Base-by-base conservation (phyloP, 2,329 filamentous ascomycete species). In the Botryotinia convoluta region DNA sequence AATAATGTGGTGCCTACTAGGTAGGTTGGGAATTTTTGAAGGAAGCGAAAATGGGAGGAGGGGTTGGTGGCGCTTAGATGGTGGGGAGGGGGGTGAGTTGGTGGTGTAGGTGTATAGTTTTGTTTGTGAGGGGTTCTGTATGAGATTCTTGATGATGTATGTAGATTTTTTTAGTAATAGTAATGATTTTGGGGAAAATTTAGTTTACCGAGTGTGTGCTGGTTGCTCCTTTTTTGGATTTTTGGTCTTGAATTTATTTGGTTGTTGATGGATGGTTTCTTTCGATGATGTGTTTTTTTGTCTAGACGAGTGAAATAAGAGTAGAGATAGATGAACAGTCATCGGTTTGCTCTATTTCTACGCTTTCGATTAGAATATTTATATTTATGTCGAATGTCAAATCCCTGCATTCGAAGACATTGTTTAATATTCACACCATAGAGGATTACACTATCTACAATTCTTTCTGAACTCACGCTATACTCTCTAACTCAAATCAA, bases 191-290 rank as follows among this genome's bases (percentile, higher is more conserved):
- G 12, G 48, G 14, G 26, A n/a, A n/a, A 48, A 42, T 26, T 51
- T 14, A 6, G 0, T 57, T 57, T 57, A 32, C 51, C 51, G 51
- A 57, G n/a, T 51, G 14, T 57, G 51, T 57, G 16, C 3, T 4
- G 3, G 14, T 1, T 57, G 9, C 51, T n/a, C n/a, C 51, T 57
- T 57, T 57, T 48, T 57, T 18, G 2, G 26, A 16, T n/a, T 29
- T 29, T 8, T 2, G 14, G n/a, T 1, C 0, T 29, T 18, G n/a
- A 2, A 9, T 4, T 57, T 9, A 18, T 32, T 18, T 9, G 7
- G n/a, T 29, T 29, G 14, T 32, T 57, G n/a, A 57, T 29, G 14
- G 2, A 45, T 20, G 7, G 44, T 9, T 44, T 45, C 44, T 20
- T 20, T 45, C 18, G 2, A 45, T 44, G 7, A 20, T 45, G 18